phyloP scores from a whole-genome alignment of 202 grass and related monocot genomes.

The Hordeum pubiflorum region DNA sequence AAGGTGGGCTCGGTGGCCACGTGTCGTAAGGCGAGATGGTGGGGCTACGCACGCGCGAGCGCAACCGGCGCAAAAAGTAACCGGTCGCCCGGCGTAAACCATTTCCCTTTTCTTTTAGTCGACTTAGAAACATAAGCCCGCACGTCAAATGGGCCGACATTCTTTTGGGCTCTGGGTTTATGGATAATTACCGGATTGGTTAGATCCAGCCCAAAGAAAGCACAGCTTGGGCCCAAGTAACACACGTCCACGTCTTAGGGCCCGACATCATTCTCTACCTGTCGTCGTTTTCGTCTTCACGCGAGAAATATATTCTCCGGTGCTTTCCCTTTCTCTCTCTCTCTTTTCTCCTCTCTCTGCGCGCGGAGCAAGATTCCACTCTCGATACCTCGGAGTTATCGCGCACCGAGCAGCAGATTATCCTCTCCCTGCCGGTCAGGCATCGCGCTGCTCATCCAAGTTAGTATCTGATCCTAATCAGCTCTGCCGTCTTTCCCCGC shows the following conservation, averaged over 20 bases:
- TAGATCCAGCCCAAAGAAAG: not conserved
- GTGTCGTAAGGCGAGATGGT: too few relatives aligned
- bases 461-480: not conserved
- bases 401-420: not conserved
- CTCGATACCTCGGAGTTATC: not conserved
- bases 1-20: too few relatives aligned
- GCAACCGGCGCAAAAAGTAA: too few relatives aligned
- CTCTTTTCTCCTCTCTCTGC: not conserved
- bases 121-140: too few relatives aligned
- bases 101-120: too few relatives aligned
- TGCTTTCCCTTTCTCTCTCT: not conserved
- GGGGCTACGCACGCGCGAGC: too few relatives aligned
- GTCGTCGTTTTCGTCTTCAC: not conserved
- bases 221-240: not conserved
- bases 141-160: not conserved
- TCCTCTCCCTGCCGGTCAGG: not conserved
- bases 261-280: not conserved
- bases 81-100: too few relatives aligned
- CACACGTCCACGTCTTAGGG: not conserved
- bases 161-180: not conserved
- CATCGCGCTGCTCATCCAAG: not conserved
- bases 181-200: too few relatives aligned
- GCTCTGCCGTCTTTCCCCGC: not conserved
- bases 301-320: not conserved
- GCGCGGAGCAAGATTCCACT: conserved; percentile 1